A percentile compares a stretch with the other conserved stretches of the same genome.
phyloP scores from a whole-genome alignment of 257 asterid species.

The Euphrasia confusa region DNA sequence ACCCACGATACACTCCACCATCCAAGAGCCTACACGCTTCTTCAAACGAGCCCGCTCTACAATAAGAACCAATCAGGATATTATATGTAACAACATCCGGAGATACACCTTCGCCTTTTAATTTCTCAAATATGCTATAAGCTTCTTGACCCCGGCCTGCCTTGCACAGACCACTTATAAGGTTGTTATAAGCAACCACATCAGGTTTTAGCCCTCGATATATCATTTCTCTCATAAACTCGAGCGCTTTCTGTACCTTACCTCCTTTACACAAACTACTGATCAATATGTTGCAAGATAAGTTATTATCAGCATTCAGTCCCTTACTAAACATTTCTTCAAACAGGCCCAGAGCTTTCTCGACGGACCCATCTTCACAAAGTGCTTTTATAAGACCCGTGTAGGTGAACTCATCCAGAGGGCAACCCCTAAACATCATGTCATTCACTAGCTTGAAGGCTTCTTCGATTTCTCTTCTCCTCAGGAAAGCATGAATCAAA shows the following conservation, averaged over 20 bases:
- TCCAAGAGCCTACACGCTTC: slow-evolving; percentile 55
- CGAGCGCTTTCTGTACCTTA: slow-evolving; percentile 57
- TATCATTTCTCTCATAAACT: slow-evolving; percentile 61
- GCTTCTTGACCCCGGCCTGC: slow-evolving; percentile 51
- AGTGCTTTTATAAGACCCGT: slow-evolving; percentile 71
- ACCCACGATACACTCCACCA: slow-evolving; percentile 55
- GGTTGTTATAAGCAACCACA: slow-evolving; percentile 61
- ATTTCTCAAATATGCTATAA: slow-evolving; percentile 45
- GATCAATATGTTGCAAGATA: slow-evolving; percentile 59
- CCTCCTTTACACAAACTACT: slow-evolving; percentile 51
- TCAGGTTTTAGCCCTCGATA: slow-evolving; percentile 74
- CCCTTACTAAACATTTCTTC: slow-evolving; percentile 75
- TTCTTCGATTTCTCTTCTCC: slow-evolving; percentile 44
- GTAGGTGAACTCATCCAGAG: slow-evolving; percentile 63
- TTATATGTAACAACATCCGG: slow-evolving; percentile 71
- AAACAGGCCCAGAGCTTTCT: slow-evolving; percentile 63
- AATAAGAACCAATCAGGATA: slow-evolving; percentile 56
- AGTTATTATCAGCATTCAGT: slow-evolving; percentile 38
- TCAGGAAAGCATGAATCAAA: slow-evolving; percentile 60
- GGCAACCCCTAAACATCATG: slow-evolving; percentile 72
- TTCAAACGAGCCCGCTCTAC: slow-evolving; percentile 50
- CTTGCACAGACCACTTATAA: slow-evolving; percentile 81
- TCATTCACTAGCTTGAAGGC: slow-evolving; percentile 74
- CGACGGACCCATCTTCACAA: slow-evolving; percentile 70
- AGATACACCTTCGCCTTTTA: slow-evolving; percentile 47